A percentile compares a stretch with the other conserved stretches of the same genome.
Evolutionary conservation across 2,329 filamentous ascomycete species (phyloP).

Genomic region (Aspergillus phoenicis): DNA sequence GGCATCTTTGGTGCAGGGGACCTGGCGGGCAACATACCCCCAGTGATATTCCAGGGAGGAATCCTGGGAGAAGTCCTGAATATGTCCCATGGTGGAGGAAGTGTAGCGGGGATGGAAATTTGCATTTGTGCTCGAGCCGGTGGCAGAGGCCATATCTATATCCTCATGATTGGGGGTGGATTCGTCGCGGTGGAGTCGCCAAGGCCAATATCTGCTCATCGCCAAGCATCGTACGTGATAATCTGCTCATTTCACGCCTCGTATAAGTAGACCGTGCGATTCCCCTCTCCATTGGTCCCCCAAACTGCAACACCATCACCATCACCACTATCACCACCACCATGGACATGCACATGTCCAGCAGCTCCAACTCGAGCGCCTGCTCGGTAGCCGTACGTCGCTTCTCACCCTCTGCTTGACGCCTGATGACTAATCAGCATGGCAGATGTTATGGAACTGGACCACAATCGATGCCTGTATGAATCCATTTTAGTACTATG

Average conservation of each 20-base stretch:
- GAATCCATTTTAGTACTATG: not conserved
- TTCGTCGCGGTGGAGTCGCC: conserved; percentile 1
- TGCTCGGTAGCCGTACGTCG: conserved; percentile 29
- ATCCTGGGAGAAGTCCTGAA: conserved; percentile 48
- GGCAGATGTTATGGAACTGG: conserved; percentile 33
- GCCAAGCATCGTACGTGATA: conserved; percentile 4
- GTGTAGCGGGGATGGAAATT: not conserved
- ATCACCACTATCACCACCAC: not conserved
- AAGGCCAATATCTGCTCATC: conserved; percentile 11
- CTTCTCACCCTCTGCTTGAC: not conserved
- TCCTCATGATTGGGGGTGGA: not conserved
- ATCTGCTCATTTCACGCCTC: too few relatives aligned
- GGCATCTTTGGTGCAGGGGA: conserved; percentile 61
- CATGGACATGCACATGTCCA: conserved; percentile 25
- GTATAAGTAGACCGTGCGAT: too few relatives aligned
- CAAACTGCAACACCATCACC: not conserved
- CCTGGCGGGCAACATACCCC: conserved; percentile 57
- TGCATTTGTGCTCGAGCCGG: not conserved
- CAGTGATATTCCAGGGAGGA: conserved; percentile 54
- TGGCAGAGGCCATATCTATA: not conserved
- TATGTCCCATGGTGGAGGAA: conserved; percentile 38
- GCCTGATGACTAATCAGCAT: too few relatives aligned
- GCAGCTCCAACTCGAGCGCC: conserved; percentile 13
- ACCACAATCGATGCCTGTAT: conserved; percentile 26
- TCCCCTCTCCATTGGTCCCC: not conserved